These are phyloP conservation scores for Pseudocercospora musae DNA, from an alignment of 2,329 filamentous ascomycete species.

Conservation along the genomic window DNA sequence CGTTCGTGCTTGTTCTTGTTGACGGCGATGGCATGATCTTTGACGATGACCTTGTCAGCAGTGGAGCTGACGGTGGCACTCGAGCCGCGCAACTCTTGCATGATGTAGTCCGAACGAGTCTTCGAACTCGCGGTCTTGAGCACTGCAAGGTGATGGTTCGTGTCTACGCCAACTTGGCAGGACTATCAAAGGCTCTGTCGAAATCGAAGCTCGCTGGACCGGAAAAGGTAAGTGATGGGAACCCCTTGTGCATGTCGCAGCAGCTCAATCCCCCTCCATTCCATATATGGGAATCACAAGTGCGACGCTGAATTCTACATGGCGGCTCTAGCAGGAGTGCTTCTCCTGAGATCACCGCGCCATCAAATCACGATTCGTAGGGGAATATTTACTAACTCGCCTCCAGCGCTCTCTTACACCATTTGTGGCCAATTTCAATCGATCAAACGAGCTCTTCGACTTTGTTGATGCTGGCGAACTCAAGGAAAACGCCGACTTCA, in stretches of 20 bases:
- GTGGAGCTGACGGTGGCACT: constrained; percentile 50
- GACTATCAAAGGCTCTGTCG: constrained; percentile 46
- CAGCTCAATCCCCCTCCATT: neutral
- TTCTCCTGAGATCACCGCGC: neutral
- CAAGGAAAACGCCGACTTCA: constrained; percentile 59
- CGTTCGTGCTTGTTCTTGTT: constrained; percentile 60
- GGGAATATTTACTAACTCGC: neutral
- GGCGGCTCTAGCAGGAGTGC: neutral
- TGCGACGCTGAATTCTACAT: neutral
- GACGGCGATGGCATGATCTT: constrained; percentile 60
- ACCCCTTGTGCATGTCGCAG: neutral
- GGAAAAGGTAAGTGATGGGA: constrained; percentile 40
- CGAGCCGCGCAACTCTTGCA: constrained; percentile 54
- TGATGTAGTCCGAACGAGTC: constrained; percentile 48
- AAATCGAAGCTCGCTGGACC: constrained; percentile 50
- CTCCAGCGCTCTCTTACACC: constrained; percentile 50
- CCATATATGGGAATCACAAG: neutral
- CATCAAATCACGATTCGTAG: neutral
- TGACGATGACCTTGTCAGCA: constrained; percentile 31
- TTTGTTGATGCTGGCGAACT: constrained; percentile 61
- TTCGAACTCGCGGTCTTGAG: constrained; percentile 47
- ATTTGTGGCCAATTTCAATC: constrained; percentile 55
- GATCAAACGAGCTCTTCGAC: constrained; percentile 57
- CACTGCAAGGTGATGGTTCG: constrained; percentile 50
- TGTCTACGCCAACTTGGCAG: constrained; percentile 48